Conservation (phyloP, 352 stramenopile species). For the Aphanomyces euteiches region DNA sequence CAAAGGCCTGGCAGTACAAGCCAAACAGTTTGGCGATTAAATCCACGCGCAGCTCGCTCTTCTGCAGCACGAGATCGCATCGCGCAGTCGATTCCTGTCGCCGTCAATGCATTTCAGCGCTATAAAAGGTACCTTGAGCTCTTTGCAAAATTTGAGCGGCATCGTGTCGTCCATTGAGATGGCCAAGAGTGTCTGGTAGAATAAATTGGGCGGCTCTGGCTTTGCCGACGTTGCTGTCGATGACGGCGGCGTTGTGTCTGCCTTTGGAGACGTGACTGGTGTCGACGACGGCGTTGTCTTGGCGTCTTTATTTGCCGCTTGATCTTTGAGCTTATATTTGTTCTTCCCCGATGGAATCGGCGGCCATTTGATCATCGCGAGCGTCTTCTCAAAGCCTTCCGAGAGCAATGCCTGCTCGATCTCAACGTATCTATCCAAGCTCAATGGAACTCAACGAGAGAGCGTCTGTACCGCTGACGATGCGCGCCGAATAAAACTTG, state of each 20-base stretch:
- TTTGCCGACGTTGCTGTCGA: neutral
- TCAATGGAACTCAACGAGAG: neutral
- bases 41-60: conserved; percentile 59
- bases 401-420: conserved; percentile 66
- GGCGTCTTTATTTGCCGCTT: conserved; percentile 1
- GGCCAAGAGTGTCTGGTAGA: conserved; percentile 49
- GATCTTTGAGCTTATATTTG: conserved; percentile 33
- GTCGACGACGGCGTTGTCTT: neutral
- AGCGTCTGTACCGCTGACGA: conserved; percentile 47
- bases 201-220: conserved; percentile 31
- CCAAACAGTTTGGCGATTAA: conserved; percentile 66
- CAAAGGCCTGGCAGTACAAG: conserved; percentile 52
- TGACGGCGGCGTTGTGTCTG: neutral
- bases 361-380: conserved; percentile 50
- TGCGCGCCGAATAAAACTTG: conserved; percentile 77
- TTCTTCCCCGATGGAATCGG: conserved; percentile 41
- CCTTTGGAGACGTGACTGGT: neutral
- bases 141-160: conserved; percentile 37
- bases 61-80: conserved; percentile 63
- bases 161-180: conserved; percentile 50
- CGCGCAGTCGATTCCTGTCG: conserved; percentile 37
- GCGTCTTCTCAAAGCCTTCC: conserved; percentile 43
- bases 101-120: neutral
- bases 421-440: conserved; percentile 31
- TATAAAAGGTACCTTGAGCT: conserved; percentile 37